Evolutionary conservation across 2,329 filamentous ascomycete genomes (phyloP), one percentile per base, ranked within the genome.

Genomic region (Fonsecaea erecta): DNA sequence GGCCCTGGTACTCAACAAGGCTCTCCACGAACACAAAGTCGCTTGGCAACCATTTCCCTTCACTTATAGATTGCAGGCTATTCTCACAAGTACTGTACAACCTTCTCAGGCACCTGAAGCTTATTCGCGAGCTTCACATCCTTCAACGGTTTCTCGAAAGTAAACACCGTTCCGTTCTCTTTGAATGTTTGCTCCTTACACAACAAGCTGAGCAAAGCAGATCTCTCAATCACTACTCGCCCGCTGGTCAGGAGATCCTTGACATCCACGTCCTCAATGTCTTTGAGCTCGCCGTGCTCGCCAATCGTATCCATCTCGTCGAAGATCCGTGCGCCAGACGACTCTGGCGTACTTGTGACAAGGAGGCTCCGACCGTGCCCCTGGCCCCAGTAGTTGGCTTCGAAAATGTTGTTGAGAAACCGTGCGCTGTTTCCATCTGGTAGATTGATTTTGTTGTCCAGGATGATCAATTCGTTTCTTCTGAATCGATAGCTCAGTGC

Each of bases 401-500:
- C 79, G 73, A 98, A 84, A 55, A 97, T 83, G 71, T 90, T 83
- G 65, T 82, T 81, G 73, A 90, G 82, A 76, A 89, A 88, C 70
- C 85, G 83, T 43, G 86, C 81, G 18, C 75, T 77, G 7, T 77
- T 72, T 7, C 74, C 75, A 52, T 85, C 80, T 63, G 90, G 88
- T 52, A 87, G 81, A 65, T 84, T 79, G 68, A 97, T 85, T 69
- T 93, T 88, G 74, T 92, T 89, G 74, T 94, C 89, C 73, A 95
- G 88, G 48, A 99, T 87, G 70, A 97, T 82, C 73, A 99, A 81
- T 81, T 98, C 92, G 55, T 93, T 95, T 71, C 88, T 87, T 70
- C 89, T 85, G 80, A 95, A 98, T 66, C 95, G 88, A 82, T 97
- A 96, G 74, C 90, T 95, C 70, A 99, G 84, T 11, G 95, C 95